Conservation (phyloP, 140 eudicot species). For the Anethum foeniculum region DNA sequence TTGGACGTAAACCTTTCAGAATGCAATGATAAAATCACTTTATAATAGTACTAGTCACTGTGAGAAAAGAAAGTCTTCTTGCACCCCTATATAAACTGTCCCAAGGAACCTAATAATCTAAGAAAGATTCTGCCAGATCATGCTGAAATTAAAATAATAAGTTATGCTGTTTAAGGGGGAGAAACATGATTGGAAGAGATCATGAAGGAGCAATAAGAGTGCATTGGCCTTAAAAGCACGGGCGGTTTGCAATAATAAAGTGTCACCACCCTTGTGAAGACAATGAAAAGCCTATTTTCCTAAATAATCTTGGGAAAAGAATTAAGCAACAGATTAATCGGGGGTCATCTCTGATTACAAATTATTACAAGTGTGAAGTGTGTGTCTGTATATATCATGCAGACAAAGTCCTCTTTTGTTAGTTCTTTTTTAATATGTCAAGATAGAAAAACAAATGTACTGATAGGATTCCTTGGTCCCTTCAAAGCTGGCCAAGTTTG, state of each 20-base stretch:
- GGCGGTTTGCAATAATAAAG: constrained; percentile 13
- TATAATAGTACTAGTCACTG: neutral
- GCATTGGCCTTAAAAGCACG: constrained; percentile 8
- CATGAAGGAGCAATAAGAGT: neutral
- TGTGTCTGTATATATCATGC: neutral
- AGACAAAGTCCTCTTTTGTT: constrained; percentile 14
- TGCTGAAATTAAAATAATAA: neutral
- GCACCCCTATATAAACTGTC: neutral
- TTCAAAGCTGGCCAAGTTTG: constrained; percentile 64
- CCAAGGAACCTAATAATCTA: neutral
- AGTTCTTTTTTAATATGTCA: neutral
- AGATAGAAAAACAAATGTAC: constrained; percentile 15
- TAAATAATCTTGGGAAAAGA: neutral
- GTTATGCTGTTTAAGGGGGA: constrained; percentile 10
- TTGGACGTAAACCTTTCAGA: neutral
- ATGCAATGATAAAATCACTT: neutral
- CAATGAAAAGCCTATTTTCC: neutral
- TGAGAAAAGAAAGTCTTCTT: constrained; percentile 1
- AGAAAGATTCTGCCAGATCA: constrained; percentile 17
- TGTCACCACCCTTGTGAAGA: constrained; percentile 1
- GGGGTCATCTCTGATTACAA: constrained; percentile 10
- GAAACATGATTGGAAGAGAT: constrained; percentile 16
- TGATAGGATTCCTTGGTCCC: constrained; percentile 38
- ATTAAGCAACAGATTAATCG: constrained; percentile 9
- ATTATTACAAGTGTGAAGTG: neutral